Evolutionary conservation across 495 filamentous ascomycete species (phyloP), one percentile per base, ranked within the genome.

Genomic region (Trichoderma virens): DNA sequence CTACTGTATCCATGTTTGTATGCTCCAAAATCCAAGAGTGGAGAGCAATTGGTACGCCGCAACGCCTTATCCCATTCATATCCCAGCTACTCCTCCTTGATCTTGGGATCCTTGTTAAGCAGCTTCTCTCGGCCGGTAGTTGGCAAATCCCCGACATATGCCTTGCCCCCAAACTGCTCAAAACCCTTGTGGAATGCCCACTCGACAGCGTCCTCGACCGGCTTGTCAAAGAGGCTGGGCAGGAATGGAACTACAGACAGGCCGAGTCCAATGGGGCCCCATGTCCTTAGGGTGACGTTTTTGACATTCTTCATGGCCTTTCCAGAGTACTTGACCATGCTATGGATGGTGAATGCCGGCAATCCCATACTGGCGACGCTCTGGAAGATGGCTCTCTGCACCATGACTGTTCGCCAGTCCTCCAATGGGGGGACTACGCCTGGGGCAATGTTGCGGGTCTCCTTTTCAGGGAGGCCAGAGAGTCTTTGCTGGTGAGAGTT

Each of bases 261-360:
- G 62, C 94, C 94, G 34, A 98, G 83, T 67, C 94, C 94, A 54
- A 98, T 96, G 5, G 94, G 94, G 13, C 85, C 88, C 86, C 86
- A 98, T 0, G 90, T 92, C 64, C 93, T 78, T 9, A 97, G 66
- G 11, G 79, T 83, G 60, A 78, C 76, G 70, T 86, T 94, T 82
- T 94, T 93, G 25, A 78, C 78, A 69, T 89, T 79, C 76, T 92
- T 96, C 74, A 98, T 67, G 63, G 92, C 90, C 8, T 79, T 78
- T 0, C 94, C 91, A 8, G 88, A 90, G 71, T 98, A 97, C 68
- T 84, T 83, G 43, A 98, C 94, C 14, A 97, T 80, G 62, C 86
- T 90, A 71, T 98, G 94, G 64, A 98, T 97, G 0, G 94, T 98
- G 64, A 98, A 91, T 0, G 94, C 94, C 3, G 94, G 94, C 65